Percentiles rank a stretch among this genome's conserved stretches.
phyloP scores from a whole-genome alignment of 306 rosid species.

The Cucurbita pepo region DNA sequence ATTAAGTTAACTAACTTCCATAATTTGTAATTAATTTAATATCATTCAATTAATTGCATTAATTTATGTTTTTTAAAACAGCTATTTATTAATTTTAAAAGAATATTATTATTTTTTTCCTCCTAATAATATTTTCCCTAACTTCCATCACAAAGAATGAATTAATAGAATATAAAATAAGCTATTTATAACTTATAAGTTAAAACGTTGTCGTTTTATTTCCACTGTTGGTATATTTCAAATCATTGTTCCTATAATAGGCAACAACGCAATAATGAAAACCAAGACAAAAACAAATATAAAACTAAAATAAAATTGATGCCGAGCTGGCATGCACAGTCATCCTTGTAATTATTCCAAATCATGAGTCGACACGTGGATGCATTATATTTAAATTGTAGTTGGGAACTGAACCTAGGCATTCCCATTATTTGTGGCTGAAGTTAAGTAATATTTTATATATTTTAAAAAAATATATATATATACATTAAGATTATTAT shows the following conservation, averaged over 20 bases:
- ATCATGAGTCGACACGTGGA: constrained; percentile 4
- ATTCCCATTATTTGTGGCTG: not conserved
- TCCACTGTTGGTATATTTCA: not conserved
- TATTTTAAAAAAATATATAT: not conserved
- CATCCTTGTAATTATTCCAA: not conserved
- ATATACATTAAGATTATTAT: not conserved
- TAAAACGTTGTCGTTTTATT: not conserved
- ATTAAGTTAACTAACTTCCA: not conserved
- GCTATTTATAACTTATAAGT: not conserved
- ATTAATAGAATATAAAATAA: not conserved
- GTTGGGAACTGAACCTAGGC: not conserved
- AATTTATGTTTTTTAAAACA: not conserved
- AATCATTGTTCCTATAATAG: constrained; percentile 1
- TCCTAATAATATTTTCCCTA: not conserved
- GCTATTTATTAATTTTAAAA: not conserved
- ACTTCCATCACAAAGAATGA: not conserved
- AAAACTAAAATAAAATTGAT: not conserved
- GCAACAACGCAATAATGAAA: constrained; percentile 1
- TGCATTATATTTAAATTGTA: not conserved
- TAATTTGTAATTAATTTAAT: not conserved
- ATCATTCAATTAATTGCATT: not conserved
- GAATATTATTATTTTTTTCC: not conserved
- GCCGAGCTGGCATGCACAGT: constrained; percentile 2
- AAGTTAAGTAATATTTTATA: not conserved
- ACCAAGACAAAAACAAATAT: not conserved